Conservation (phyloP, 495 filamentous ascomycete genomes). For the Lepidopterella palustris region DNA sequence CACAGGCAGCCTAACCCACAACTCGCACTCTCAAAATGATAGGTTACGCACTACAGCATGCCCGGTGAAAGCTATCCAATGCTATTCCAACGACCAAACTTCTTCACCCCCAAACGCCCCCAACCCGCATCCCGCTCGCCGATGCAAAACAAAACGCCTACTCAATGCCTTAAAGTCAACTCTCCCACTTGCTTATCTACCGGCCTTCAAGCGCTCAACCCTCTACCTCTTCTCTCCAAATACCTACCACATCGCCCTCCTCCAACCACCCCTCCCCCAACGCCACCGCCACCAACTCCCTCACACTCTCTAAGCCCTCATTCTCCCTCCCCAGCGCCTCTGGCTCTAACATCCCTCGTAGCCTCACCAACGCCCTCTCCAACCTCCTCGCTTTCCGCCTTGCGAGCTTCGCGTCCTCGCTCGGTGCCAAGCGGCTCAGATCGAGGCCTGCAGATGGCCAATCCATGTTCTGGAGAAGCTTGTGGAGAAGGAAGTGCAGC, state of each 20-base stretch:
- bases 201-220: too few species aligned
- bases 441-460: constrained; percentile 14
- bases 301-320: constrained; percentile 21
- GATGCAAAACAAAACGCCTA: too few species aligned
- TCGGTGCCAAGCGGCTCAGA: background rate
- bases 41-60: too few species aligned
- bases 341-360: constrained; percentile 28
- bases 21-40: too few species aligned
- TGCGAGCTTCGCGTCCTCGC: constrained; percentile 2
- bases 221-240: constrained; percentile 1
- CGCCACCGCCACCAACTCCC: constrained; percentile 32
- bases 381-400: constrained; percentile 27
- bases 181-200: too few species aligned
- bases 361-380: constrained; percentile 20
- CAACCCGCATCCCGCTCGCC: too few species aligned
- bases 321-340: constrained; percentile 9
- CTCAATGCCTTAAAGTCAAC: too few species aligned
- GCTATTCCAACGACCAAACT: too few species aligned
- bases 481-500: constrained; percentile 36
- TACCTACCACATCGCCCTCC: constrained; percentile 29
- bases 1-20: too few species aligned
- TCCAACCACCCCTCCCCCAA: constrained; percentile 33
- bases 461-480: constrained; percentile 24
- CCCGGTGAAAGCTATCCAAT: too few species aligned
- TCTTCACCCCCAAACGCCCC: too few species aligned